Percentiles rank a stretch among this genome's conserved stretches.
These are phyloP conservation scores for Kwoniella bestiolae DNA, from an alignment of 768 basidiomycete species.

Conservation along the genomic window DNA sequence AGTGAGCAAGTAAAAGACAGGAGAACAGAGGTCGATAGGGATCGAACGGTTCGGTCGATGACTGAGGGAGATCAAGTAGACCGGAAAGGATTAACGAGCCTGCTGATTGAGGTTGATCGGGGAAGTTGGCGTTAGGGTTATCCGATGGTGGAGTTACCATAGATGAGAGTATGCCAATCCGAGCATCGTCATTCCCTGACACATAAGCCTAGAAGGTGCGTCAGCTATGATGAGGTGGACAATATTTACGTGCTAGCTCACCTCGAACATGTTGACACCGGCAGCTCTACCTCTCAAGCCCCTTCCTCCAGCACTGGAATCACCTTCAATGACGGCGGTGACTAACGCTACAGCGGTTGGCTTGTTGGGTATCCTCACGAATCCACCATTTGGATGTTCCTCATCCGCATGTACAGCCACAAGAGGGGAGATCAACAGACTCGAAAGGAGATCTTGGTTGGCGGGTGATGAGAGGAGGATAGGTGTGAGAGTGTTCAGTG, in stretches of 20 bases:
- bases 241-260: slow-evolving; percentile 50
- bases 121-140: slow-evolving; percentile 30
- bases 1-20: slow-evolving; percentile 55
- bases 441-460: slow-evolving; percentile 74
- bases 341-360: slow-evolving; percentile 82
- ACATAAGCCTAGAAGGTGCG: slow-evolving; percentile 51
- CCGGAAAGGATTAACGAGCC: slow-evolving; percentile 59
- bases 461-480: slow-evolving; percentile 68
- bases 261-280: slow-evolving; percentile 82
- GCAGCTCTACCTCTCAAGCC: slow-evolving; percentile 72
- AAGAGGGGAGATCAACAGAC: slow-evolving; percentile 73
- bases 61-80: slow-evolving; percentile 54
- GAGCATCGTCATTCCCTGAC: slow-evolving; percentile 58
- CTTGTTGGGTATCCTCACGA: slow-evolving; percentile 72
- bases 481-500: slow-evolving; percentile 67
- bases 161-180: slow-evolving; percentile 56
- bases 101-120: slow-evolving; percentile 48
- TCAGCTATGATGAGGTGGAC: background rate
- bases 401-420: slow-evolving; percentile 74
- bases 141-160: slow-evolving; percentile 43
- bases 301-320: slow-evolving; percentile 76
- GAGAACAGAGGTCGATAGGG: slow-evolving; percentile 57
- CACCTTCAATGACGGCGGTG: slow-evolving; percentile 81
- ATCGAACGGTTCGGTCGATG: slow-evolving; percentile 42
- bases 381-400: slow-evolving; percentile 55